Evolutionary conservation across 192 early-diverging fungal genomes (phyloP).

Genomic region (Physocladia obscura): DNA sequence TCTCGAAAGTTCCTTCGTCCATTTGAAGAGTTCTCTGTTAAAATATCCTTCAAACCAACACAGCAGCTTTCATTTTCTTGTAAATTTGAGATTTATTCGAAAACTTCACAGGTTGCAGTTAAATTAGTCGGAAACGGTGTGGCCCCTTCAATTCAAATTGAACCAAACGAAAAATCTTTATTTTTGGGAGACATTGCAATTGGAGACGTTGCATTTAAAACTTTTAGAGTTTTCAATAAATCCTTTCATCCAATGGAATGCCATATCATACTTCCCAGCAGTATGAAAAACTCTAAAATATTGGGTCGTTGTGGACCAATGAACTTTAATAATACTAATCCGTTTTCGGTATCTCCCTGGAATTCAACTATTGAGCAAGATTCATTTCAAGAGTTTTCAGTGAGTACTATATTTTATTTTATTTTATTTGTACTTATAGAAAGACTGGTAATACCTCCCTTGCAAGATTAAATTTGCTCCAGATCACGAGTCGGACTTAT

Average conservation of each 20-base stretch:
- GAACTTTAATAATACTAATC: constrained; percentile 18
- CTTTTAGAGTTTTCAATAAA: constrained; percentile 32
- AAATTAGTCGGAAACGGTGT: constrained; percentile 36
- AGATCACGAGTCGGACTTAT: constrained; percentile 38
- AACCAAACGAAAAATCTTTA: constrained; percentile 1
- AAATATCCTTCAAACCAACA: constrained; percentile 8
- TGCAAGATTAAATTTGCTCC: constrained; percentile 33
- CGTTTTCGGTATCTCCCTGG: constrained; percentile 31
- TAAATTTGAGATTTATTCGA: neutral
- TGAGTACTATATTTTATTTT: neutral
- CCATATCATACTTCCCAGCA: constrained; percentile 18
- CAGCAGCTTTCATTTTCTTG: neutral
- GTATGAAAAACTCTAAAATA: too few species aligned
- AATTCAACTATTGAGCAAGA: constrained; percentile 19
- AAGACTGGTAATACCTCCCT: neutral
- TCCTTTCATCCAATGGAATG: constrained; percentile 15
- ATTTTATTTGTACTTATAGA: neutral
- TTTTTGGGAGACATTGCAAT: constrained; percentile 38
- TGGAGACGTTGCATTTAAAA: constrained; percentile 32
- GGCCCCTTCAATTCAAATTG: constrained; percentile 32
- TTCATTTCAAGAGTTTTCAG: constrained; percentile 28
- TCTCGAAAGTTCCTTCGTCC: neutral
- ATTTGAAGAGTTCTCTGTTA: neutral
- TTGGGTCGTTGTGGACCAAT: constrained; percentile 1
- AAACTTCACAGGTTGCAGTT: constrained; percentile 14